Evolutionary conservation across 2,329 filamentous ascomycete genomes (phyloP).

Genomic region (Colletotrichum sp.): DNA sequence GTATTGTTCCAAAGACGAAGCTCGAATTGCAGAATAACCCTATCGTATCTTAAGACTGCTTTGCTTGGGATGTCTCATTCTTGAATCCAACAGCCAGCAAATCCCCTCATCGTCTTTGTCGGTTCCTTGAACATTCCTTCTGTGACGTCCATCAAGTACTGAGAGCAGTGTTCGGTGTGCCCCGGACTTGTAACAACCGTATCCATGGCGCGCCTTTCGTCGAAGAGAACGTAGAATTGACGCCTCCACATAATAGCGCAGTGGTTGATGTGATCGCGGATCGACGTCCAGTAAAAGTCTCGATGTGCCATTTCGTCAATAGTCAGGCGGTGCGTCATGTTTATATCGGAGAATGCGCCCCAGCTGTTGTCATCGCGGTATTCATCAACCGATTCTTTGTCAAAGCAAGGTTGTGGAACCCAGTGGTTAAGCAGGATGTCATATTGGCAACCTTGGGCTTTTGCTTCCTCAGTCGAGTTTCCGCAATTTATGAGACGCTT

Average conservation of each 20-base stretch:
- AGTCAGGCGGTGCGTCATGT: constrained; percentile 22
- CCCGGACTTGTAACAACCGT: constrained; percentile 24
- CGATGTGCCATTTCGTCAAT: constrained; percentile 24
- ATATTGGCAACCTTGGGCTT: constrained; percentile 23
- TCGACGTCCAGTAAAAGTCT: constrained; percentile 26
- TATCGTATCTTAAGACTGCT: not conserved
- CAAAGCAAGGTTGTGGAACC: constrained; percentile 25
- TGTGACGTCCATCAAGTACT: constrained; percentile 27
- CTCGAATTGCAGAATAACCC: not conserved
- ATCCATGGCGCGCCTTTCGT: constrained; percentile 24
- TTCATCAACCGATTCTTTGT: constrained; percentile 26
- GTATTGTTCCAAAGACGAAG: not conserved
- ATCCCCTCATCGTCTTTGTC: constrained; percentile 20
- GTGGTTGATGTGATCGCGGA: constrained; percentile 29
- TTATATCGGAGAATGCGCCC: constrained; percentile 26
- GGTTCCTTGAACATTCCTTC: constrained; percentile 21
- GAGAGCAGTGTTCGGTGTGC: constrained; percentile 30
- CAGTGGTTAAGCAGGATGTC: constrained; percentile 29
- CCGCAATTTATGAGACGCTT: constrained; percentile 23
- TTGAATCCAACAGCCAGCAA: constrained; percentile 15
- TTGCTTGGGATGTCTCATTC: not conserved
- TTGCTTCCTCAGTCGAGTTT: constrained; percentile 22
- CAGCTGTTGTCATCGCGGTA: constrained; percentile 28
- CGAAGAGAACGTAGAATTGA: constrained; percentile 27
- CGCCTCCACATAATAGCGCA: constrained; percentile 30